These are phyloP conservation scores for Allantophomopsis lycopodina DNA, from an alignment of 2,329 filamentous ascomycete species.

Conservation along the genomic window DNA sequence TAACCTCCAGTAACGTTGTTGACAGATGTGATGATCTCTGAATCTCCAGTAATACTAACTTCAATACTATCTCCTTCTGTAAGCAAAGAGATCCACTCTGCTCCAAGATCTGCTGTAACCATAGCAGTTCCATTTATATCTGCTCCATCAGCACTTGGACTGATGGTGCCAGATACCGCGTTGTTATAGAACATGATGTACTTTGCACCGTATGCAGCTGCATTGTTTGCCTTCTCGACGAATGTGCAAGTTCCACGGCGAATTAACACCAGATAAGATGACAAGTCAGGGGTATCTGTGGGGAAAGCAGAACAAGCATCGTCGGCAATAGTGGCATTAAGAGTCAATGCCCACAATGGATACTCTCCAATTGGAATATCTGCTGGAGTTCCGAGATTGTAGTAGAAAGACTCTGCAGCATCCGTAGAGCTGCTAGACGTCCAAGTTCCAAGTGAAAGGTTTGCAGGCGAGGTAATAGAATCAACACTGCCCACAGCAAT, in stretches of 20 bases:
- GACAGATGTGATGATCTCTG: not conserved
- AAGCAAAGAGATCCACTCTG: not conserved
- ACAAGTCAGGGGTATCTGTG: conserved; percentile 35
- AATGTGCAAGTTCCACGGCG: conserved; percentile 45
- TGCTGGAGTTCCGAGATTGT: conserved; percentile 18
- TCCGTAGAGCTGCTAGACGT: not conserved
- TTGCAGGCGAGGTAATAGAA: conserved; percentile 18
- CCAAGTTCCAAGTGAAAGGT: not conserved
- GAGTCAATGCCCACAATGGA: conserved; percentile 33
- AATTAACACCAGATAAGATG: conserved; percentile 41
- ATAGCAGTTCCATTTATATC: not conserved
- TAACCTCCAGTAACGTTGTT: conserved; percentile 22
- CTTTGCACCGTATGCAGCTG: conserved; percentile 38
- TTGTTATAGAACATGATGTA: conserved; percentile 52
- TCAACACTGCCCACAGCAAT: conserved; percentile 28
- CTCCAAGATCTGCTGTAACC: not conserved
- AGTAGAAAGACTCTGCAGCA: conserved; percentile 8
- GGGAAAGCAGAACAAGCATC: conserved; percentile 39
- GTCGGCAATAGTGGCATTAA: conserved; percentile 28
- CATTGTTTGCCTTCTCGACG: conserved; percentile 35
- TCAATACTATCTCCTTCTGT: not conserved
- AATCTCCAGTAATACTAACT: not conserved
- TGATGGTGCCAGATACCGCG: conserved; percentile 17
- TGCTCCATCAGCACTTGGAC: not conserved
- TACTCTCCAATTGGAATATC: conserved; percentile 20